These are phyloP conservation scores for Beta vulgaris DNA, from an alignment of 148 eudicot species.

Conservation along the genomic window DNA sequence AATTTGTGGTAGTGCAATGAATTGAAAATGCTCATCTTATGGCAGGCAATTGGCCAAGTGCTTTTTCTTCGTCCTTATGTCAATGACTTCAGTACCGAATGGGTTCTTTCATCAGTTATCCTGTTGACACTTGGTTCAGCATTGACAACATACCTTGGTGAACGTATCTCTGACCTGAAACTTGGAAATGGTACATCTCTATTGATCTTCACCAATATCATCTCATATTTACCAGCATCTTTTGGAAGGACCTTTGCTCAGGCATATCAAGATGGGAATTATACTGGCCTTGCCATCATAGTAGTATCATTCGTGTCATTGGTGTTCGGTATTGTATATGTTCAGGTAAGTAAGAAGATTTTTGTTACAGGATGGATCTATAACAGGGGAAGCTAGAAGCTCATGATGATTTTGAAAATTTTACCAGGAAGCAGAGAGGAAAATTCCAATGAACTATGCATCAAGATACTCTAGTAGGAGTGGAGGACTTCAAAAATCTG, in stretches of 20 bases:
- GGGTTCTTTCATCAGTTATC: slow-evolving; percentile 79
- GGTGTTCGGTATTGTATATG: slow-evolving; percentile 97
- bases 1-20: not conserved
- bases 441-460: slow-evolving; percentile 97
- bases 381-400: slow-evolving; percentile 1
- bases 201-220: slow-evolving; percentile 92
- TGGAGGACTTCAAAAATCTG: slow-evolving; percentile 90
- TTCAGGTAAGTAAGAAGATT: slow-evolving; percentile 58
- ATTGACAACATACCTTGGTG: slow-evolving; percentile 87
- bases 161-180: slow-evolving; percentile 88
- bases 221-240: slow-evolving; percentile 96
- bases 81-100: slow-evolving; percentile 79
- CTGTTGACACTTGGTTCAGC: slow-evolving; percentile 93
- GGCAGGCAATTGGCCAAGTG: slow-evolving; percentile 98
- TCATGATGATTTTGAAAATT: slow-evolving; percentile 26
- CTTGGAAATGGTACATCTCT: slow-evolving; percentile 99
- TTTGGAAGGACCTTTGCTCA: slow-evolving; percentile 93
- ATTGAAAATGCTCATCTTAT: slow-evolving; percentile 7
- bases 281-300: slow-evolving; percentile 67
- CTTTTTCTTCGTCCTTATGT: slow-evolving; percentile 95
- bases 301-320: slow-evolving; percentile 61
- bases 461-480: slow-evolving; percentile 78
- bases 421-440: slow-evolving; percentile 99
- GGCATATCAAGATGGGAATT: slow-evolving; percentile 91
- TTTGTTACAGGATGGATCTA: not conserved